Base-by-base conservation (phyloP, 129 eudicot genomes). In the Erigeron canadensis region DNA sequence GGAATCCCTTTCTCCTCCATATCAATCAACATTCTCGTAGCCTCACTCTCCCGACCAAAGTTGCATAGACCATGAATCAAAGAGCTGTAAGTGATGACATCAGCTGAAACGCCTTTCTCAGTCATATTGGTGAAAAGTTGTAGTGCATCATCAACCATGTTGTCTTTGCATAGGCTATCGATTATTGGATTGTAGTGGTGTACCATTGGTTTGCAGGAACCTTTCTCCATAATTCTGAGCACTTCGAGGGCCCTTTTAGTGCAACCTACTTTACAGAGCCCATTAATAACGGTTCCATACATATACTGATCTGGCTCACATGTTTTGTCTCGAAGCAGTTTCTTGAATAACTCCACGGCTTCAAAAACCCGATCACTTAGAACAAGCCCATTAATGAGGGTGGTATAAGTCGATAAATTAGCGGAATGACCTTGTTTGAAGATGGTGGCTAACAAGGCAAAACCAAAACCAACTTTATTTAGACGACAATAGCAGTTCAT, bases 11-110 rank as follows among this genome's bases (percentile, higher is more conserved):
- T 28, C 34, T 28, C 34, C 0, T 28, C 34, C 34, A 28, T 28
- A 28, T 28, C 34, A 28, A 28, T 28, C 34, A 28, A 28, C 1
- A 28, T 28, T 28, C 34, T 28, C 3, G 34, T 28, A 28, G 34
- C 34, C 34, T 28, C 34, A 28, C 34, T 28, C 34, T 28, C 34
- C 3, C 34, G 34, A 28, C 34, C 34, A 28, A 28, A 28, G 34
- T 28, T 28, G 3, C 34, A 28, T 0, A 28, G 34, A 28, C 34
- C 1, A 28, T 28, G 34, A 28, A 83, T 61, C 71, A 87, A 45
- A 10, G 76, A 72, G 54, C n/a, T 80, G 68, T 80, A 80, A 4
- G 84, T 85, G n/a, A 72, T 28, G 15, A 83, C 76, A 72, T 64
- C 12, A 0, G 86, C 81, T 0, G 2, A 10, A 58, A 83, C 18